Evolutionary conservation across 1,284 basidiomycete species (phyloP).

Genomic region (Taiwanofungus camphoratus): DNA sequence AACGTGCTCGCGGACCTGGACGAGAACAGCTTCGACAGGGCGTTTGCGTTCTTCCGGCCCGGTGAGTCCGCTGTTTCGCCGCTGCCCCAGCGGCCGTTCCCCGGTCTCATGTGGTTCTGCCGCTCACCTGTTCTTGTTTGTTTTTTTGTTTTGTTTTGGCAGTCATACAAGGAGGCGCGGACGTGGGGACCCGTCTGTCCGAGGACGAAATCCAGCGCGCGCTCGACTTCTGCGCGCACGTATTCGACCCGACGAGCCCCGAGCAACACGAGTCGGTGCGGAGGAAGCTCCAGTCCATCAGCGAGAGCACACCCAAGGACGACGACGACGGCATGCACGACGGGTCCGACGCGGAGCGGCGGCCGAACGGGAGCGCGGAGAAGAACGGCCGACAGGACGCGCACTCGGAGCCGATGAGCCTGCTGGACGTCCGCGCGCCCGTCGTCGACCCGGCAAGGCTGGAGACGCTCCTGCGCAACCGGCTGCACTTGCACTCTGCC

Average conservation of each 20-base stretch:
- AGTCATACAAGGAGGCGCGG: constrained; percentile 75
- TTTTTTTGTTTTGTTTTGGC: background rate
- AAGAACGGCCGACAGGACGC: background rate
- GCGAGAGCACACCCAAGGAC: constrained; percentile 6
- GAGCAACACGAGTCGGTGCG: constrained; percentile 30
- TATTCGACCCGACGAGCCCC: constrained; percentile 34
- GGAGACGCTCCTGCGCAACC: constrained; percentile 12
- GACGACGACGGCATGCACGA: background rate
- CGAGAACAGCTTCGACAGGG: constrained; percentile 59
- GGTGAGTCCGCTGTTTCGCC: constrained; percentile 30
- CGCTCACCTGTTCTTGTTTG: background rate
- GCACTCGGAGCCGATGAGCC: no score
- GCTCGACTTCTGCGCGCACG: constrained; percentile 36
- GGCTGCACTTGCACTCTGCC: background rate
- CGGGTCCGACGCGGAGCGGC: no score
- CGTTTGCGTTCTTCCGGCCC: constrained; percentile 54
- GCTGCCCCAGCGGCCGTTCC: background rate
- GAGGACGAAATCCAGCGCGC: constrained; percentile 60
- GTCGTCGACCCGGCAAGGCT: constrained; percentile 23
- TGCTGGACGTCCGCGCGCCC: constrained; percentile 27
- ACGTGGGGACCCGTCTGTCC: constrained; percentile 62
- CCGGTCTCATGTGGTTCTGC: constrained; percentile 1
- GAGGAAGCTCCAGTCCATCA: constrained; percentile 18
- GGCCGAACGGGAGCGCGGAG: background rate
- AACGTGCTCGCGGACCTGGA: constrained; percentile 49